phyloP scores from a whole-genome alignment of 164 flowering plant species.

The Malania oleifera region DNA sequence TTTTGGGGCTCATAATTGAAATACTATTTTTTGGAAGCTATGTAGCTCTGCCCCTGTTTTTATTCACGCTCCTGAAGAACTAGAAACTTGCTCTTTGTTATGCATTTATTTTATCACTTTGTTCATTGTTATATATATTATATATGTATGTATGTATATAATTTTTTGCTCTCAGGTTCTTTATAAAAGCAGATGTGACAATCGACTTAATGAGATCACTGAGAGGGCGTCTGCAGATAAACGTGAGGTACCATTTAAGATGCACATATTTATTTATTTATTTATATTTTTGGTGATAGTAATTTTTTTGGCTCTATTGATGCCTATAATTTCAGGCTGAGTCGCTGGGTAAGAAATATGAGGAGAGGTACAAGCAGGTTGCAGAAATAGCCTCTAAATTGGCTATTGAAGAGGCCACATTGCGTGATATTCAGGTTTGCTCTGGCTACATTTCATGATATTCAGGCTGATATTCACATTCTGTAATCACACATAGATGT shows the following conservation, averaged over 20 bases:
- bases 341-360: conserved; percentile 76
- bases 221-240: conserved; percentile 85
- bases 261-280: background rate
- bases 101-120: too few species aligned
- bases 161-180: conserved; percentile 49
- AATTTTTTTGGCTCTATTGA: background rate
- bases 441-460: conserved; percentile 56
- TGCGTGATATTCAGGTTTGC: conserved; percentile 79
- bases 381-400: conserved; percentile 84
- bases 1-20: too few species aligned
- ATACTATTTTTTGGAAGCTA: too few species aligned
- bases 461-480: conserved; percentile 40
- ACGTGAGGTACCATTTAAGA: conserved; percentile 56
- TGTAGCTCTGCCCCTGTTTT: too few species aligned
- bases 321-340: conserved; percentile 63
- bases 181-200: conserved; percentile 92
- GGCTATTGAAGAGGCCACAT: conserved; percentile 86
- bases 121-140: too few species aligned
- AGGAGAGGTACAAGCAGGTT: conserved; percentile 90
- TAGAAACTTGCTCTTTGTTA: too few species aligned
- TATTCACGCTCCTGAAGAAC: too few species aligned
- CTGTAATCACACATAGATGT: background rate
- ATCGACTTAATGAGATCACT: conserved; percentile 80
- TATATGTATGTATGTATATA: too few species aligned
- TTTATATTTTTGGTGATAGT: background rate